Conservation (phyloP, 2,329 filamentous ascomycete genomes). For the Gliomastix tumulicola region DNA sequence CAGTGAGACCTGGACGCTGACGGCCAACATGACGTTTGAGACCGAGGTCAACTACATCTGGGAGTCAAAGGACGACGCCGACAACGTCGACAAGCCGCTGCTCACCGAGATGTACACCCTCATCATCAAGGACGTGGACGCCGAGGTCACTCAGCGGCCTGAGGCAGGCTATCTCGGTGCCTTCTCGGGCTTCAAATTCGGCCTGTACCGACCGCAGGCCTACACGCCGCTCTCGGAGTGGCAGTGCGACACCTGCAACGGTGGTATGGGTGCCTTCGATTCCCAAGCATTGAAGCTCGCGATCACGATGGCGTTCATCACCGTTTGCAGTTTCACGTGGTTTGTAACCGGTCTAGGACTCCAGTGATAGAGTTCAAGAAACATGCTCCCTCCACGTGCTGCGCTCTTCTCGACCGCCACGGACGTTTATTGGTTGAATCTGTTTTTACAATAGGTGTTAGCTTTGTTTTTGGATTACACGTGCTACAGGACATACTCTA, state of each 20-base stretch:
- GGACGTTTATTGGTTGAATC: no score
- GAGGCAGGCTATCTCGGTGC: conserved; percentile 49
- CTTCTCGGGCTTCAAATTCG: conserved; percentile 44
- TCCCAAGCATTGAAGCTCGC: conserved; percentile 41
- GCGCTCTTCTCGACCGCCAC: no score
- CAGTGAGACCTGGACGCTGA: conserved; percentile 51
- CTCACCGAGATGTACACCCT: conserved; percentile 52
- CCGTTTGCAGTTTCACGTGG: conserved; percentile 56
- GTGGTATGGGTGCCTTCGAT: conserved; percentile 38
- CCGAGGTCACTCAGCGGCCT: conserved; percentile 38
- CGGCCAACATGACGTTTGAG: conserved; percentile 54
- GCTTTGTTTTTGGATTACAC: no score
- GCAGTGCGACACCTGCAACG: conserved; percentile 52
- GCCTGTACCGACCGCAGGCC: conserved; percentile 45
- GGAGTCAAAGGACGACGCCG: conserved; percentile 48
- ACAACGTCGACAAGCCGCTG: conserved; percentile 36
- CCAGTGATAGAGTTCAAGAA: no score
- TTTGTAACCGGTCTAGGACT: conserved; percentile 47
- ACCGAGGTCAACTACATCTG: conserved; percentile 46
- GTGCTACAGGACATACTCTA: no score
- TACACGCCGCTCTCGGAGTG: conserved; percentile 47
- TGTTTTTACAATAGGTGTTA: no score
- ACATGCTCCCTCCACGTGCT: no score
- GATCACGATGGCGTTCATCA: conserved; percentile 46
- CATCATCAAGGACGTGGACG: conserved; percentile 53